Base-by-base conservation (phyloP, 108 stramenopile genomes). In the Chaetoceros tenuissimus region DNA sequence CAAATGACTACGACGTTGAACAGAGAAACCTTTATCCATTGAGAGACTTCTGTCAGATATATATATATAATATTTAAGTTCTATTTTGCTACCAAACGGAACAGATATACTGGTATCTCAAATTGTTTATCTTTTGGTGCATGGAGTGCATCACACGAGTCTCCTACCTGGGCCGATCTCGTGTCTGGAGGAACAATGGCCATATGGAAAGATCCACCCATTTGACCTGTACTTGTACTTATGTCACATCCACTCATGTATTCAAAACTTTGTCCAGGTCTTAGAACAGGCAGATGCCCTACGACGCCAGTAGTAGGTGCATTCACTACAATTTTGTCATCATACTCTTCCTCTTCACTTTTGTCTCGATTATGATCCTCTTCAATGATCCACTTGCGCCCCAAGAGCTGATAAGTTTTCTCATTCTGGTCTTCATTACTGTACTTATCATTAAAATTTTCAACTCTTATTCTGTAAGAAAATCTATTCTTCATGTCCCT, bases 231-330 rank as follows among this genome's bases (percentile, higher is more conserved):
- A 13, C 58, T 24, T 1, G 48, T 68, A 1, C 53, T 57, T 54
- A 81, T 31, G 7, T 77, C 80, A 29, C 71, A 72, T 28, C 73
- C 75, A 47, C 73, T 74, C 55, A 71, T 73, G 60, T 81, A 81
- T 60, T 77, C 72, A 71, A 81, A 81, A 18, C 29, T 57, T 30
- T 71, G 54, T 13, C 73, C 67, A 5, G 80, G 80, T 24, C 53
- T 56, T 22, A 81, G 49, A n/a, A 81, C 80, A n/a, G 80, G 80
- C 24, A 77, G 56, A 31, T 77, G 66, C 31, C 80, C 80, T 18
- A 81, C 80, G 8, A 72, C 80, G 1, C 80, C 80, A 13, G 80
- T 77, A 17, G 49, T 59, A 18, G 80, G 80, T 48, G 70, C 63
- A 29, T 74, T 60, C 21, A 80, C 73, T 20, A 46, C 43, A 24